Evolutionary conservation across 2,329 filamentous ascomycete species (phyloP).

Genomic region (Erysiphe pulchra): DNA sequence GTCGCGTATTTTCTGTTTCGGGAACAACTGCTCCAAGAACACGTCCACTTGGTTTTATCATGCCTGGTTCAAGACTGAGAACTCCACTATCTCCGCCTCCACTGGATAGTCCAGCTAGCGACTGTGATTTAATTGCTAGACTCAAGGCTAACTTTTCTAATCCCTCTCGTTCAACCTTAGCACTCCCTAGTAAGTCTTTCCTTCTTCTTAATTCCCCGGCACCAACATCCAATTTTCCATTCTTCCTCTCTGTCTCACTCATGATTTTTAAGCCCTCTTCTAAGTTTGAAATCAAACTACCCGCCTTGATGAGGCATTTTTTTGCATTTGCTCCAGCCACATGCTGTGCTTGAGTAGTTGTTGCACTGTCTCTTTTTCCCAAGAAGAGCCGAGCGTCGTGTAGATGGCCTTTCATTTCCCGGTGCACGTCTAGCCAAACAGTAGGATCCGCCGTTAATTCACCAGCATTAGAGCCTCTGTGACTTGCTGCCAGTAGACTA

Average conservation of each 20-base stretch:
- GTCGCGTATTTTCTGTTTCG: conserved; percentile 52
- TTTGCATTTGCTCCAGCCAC: conserved; percentile 54
- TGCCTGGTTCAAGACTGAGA: conserved; percentile 12
- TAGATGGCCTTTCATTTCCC: conserved; percentile 45
- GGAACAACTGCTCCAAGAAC: conserved; percentile 47
- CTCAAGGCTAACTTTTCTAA: conserved; percentile 46
- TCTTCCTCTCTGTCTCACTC: conserved; percentile 19
- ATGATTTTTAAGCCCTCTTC: conserved; percentile 37
- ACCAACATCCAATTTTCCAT: conserved; percentile 22
- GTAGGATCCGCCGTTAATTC: conserved; percentile 10
- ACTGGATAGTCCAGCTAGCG: conserved; percentile 9
- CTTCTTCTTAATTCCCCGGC: conserved; percentile 51
- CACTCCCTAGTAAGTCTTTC: conserved; percentile 41
- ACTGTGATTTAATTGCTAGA: conserved; percentile 21
- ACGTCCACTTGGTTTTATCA: conserved; percentile 23
- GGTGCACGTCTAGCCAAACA: conserved; percentile 53
- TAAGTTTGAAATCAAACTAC: conserved; percentile 33
- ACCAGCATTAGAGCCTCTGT: conserved; percentile 7
- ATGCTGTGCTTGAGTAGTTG: conserved; percentile 23
- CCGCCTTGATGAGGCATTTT: conserved; percentile 42
- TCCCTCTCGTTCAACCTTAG: conserved; percentile 48
- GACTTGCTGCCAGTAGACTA: conserved; percentile 10
- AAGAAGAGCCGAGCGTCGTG: conserved; percentile 40
- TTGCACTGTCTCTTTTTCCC: conserved; percentile 39
- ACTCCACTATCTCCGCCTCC: conserved; percentile 4